Evolutionary conservation across 1,139 yeast species (phyloP), one percentile per base, ranked within the genome.

Genomic region (Kurtzmaniella quercitrusa): DNA sequence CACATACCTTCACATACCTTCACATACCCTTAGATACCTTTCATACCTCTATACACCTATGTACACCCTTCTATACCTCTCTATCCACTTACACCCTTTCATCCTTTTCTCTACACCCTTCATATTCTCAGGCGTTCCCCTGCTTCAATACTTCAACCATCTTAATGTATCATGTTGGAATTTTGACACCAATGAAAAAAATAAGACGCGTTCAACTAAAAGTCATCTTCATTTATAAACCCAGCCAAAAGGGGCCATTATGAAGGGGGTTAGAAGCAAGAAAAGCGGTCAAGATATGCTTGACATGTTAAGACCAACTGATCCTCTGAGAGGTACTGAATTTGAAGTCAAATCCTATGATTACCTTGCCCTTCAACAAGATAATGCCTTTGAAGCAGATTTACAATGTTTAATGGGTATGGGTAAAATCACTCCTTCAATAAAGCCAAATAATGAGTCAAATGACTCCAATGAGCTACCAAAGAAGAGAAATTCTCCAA

Each of bases 331-430:
- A 23, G 14, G 41, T 15, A 39, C 33, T 9, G 44, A 41, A 11
- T 55, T 52, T 34, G 50, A 48, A 25, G 60, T 55, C 3, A 41
- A 46, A 11, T 49, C 50, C 41, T 54, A 56, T 44, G 58, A 59
- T 44, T 54, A 53, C 39, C 49, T 42, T 38, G 50, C 39, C 18
- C 47, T 50, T 9, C 42, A 41, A 14, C 36, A 31, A 14, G 60
- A 53, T 38, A 41, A 48, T n/a, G 51, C 54, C 21, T 59, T 59
- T 40, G 65, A 61, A 42, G 47, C 47, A 16, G 64, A 60, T 45
- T 54, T 60, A 46, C 51, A 53, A 41, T 60, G 51, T 39, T 48
- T 60, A 23, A 37, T 48, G 27, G 21, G 14, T 11, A 16, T n/a
- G n/a, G n/a, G n/a, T n/a, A n/a, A n/a, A n/a, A n/a, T n/a, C n/a